Base-by-base conservation (phyloP, 169 alveolate genomes). In the Eimeria maxima region DNA sequence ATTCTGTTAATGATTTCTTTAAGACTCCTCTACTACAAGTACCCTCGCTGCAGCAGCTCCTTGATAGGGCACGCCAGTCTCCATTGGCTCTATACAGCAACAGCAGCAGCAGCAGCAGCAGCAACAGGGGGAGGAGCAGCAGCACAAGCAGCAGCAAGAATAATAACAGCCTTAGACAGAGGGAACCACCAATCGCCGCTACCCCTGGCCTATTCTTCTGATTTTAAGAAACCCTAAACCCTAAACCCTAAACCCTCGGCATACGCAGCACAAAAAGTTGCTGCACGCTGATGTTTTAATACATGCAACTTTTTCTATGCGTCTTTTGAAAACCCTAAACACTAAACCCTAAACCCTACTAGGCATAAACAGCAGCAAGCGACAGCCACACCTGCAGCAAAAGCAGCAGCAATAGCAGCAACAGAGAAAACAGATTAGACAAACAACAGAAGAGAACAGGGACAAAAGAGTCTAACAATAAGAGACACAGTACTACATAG, bases 81-180 rank as follows among this genome's bases (percentile, higher is more conserved):
- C 45, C 45, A 8, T 69, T 10, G 80, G 44, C 47, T 7, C 6
- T 45, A 69, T n/a, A 33, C 80, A 69, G 80, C 80, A 69, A 45
- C 80, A 69, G 80, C 80, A 69, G 80, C 80, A 69, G 80, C 80
- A 69, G 80, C 80, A 69, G 80, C 38, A 69, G 80, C 45, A 69
- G 80, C 80, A 69, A n/a, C 74, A 65, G 74, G n/a, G n/a, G n/a
- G n/a, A n/a, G n/a, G 42, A 65, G 74, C 74, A 65, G 74, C 74
- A 65, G 74, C 74, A 65, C 42, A 10, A 65, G 74, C 74, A n/a
- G 74, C 74, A 65, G 74, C 74, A n/a, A n/a, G n/a, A n/a, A n/a
- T n/a, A n/a, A 50, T 50, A n/a, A 69, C 22, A 10, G 27, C 14
- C 80, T 69, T 45, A 69, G 38, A 16, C 80, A 69, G 44, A 69